Evolutionary conservation across 768 basidiomycete species (phyloP).

Genomic region (Floccularia luteovirens): DNA sequence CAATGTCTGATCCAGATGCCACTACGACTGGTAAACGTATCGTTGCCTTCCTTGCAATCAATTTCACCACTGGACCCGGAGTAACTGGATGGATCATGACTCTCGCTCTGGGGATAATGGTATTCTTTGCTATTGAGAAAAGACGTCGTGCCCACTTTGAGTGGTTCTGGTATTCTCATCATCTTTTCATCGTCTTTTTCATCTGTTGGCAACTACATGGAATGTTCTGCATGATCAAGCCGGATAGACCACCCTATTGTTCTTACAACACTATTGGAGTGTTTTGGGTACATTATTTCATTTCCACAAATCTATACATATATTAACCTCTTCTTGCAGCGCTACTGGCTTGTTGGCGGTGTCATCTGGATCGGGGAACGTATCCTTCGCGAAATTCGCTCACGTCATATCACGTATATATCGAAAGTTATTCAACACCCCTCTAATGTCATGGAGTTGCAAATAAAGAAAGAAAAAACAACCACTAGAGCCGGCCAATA

Average conservation of each 20-base stretch:
- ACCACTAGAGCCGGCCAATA: constrained; percentile 83
- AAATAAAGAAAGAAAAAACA: constrained; percentile 95
- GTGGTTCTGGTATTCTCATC: constrained; percentile 83
- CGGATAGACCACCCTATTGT: constrained; percentile 84
- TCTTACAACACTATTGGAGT: constrained; percentile 81
- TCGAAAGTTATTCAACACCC: constrained; percentile 96
- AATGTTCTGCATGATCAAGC: constrained; percentile 95
- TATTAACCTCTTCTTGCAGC: constrained; percentile 28
- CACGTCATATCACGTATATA: constrained; percentile 86
- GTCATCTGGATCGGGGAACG: constrained; percentile 84
- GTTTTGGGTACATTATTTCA: constrained; percentile 71
- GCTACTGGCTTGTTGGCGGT: constrained; percentile 88
- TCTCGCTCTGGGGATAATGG: constrained; percentile 64
- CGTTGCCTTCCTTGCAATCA: constrained; percentile 65
- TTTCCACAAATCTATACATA: constrained; percentile 5
- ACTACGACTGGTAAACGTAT: constrained; percentile 46
- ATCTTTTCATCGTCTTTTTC: constrained; percentile 91
- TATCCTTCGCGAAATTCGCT: constrained; percentile 85
- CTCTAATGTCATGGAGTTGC: constrained; percentile 88
- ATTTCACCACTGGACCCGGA: constrained; percentile 80
- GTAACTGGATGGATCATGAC: constrained; percentile 89
- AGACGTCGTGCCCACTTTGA: constrained; percentile 74
- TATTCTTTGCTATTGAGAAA: constrained; percentile 82
- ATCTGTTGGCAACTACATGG: constrained; percentile 92
- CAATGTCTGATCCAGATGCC: constrained; percentile 45